These are phyloP conservation scores for Dianthus caryophyllus DNA, from an alignment of 148 eudicot species.

Conservation along the genomic window DNA sequence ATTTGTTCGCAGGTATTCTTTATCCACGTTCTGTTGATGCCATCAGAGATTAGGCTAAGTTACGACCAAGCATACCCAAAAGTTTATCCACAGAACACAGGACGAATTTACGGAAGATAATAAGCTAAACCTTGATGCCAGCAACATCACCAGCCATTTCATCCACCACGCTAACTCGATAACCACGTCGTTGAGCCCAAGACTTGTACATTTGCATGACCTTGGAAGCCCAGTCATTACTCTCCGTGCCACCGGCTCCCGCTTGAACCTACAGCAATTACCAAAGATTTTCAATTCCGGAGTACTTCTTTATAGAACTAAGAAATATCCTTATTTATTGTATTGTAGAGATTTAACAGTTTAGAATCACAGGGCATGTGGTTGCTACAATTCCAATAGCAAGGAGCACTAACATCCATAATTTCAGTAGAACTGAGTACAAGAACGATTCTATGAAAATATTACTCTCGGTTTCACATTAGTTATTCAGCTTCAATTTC, in stretches of 20 bases:
- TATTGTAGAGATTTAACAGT: background rate
- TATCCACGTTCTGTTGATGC: background rate
- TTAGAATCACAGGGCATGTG: background rate
- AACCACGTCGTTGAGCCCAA: conserved; percentile 87
- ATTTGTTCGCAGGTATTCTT: too few species aligned
- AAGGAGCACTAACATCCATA: too few species aligned
- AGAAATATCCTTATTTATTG: background rate
- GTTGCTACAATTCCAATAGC: background rate
- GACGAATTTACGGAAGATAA: conserved; percentile 4
- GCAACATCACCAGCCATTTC: conserved; percentile 97
- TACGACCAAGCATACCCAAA: background rate
- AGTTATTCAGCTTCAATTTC: too few species aligned
- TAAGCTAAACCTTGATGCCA: conserved; percentile 77
- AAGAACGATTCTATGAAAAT: too few species aligned
- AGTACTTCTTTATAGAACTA: background rate
- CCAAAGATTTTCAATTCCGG: background rate
- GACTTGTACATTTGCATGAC: conserved; percentile 90
- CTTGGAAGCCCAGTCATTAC: conserved; percentile 98
- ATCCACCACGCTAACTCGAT: conserved; percentile 72
- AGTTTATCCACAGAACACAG: background rate
- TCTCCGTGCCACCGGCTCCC: conserved; percentile 99
- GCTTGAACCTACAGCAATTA: conserved; percentile 71
- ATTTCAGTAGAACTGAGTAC: too few species aligned
- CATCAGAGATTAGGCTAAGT: background rate
- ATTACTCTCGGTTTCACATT: too few species aligned